Conservation (phyloP, 805 yeast genomes). For the Maudiozyma serrabonitensis region DNA sequence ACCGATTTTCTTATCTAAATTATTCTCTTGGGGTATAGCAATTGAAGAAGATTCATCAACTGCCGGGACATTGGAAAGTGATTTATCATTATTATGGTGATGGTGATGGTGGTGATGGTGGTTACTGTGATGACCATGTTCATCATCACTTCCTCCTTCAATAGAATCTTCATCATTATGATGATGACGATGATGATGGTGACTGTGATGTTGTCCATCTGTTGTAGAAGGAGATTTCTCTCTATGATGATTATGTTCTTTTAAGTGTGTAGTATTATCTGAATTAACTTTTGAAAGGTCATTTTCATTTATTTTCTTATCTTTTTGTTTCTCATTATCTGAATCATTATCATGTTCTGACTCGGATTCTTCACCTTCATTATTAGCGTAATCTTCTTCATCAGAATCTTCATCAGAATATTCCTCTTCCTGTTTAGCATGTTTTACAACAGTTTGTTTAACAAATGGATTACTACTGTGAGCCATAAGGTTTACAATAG, state of each 20-base stretch:
- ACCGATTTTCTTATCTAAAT: too few relatives aligned
- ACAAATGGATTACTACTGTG: constrained; percentile 27
- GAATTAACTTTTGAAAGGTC: not conserved
- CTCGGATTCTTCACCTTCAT: not conserved
- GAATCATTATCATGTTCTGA: not conserved
- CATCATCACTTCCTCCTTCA: not conserved
- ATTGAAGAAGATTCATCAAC: not conserved
- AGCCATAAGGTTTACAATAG: constrained; percentile 20
- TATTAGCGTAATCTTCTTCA: not conserved
- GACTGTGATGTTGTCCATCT: not conserved
- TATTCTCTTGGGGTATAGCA: too few relatives aligned
- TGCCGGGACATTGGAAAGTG: not conserved
- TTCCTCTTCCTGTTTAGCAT: not conserved
- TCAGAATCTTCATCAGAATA: constrained; percentile 3
- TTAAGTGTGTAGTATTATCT: not conserved
- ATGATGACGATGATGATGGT: not conserved
- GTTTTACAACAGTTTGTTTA: constrained; percentile 12
- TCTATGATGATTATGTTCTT: not conserved
- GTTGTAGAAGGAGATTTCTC: not conserved
- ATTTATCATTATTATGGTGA: not conserved
- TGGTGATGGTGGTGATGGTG: not conserved
- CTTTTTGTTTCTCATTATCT: not conserved
- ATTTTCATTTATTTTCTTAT: not conserved
- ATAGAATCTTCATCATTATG: not conserved
- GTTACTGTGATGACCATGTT: not conserved